These are phyloP conservation scores for Neonectria faginata DNA, from an alignment of 2,329 filamentous ascomycete species.

Conservation along the genomic window DNA sequence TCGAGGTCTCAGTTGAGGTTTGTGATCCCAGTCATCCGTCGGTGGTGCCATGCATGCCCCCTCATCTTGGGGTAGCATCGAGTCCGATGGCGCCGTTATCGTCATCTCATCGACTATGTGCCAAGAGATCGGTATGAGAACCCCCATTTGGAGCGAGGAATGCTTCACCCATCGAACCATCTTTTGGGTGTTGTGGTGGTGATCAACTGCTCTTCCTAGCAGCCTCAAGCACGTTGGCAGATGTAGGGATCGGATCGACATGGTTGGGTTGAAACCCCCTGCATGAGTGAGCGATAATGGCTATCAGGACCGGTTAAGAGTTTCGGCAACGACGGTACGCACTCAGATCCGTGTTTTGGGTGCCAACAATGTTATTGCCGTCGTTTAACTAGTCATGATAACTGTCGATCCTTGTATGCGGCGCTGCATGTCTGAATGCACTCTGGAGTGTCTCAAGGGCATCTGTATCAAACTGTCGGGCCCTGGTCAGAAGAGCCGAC, in stretches of 20 bases:
- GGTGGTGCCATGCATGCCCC: constrained; percentile 17
- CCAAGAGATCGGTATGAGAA: not conserved
- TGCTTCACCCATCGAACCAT: not conserved
- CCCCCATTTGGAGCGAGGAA: not conserved
- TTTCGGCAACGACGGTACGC: not conserved
- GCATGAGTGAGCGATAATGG: not conserved
- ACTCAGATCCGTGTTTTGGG: not conserved
- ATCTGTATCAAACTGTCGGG: not conserved
- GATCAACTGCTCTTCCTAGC: constrained; percentile 10
- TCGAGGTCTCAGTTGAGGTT: constrained; percentile 16
- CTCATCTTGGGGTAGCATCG: constrained; percentile 2
- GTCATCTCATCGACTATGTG: not conserved
- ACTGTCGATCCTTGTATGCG: not conserved
- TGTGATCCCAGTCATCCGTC: constrained; percentile 15
- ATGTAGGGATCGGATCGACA: constrained; percentile 21
- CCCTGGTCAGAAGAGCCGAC: not conserved
- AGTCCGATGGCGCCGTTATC: constrained; percentile 4
- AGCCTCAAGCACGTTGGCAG: not conserved
- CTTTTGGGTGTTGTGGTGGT: constrained; percentile 6
- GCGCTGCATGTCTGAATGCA: not conserved
- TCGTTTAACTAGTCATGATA: not conserved
- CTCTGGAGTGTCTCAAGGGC: not conserved
- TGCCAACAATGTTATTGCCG: not conserved
- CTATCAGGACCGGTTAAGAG: not conserved
- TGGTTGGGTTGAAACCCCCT: not conserved